Evolutionary conservation across 1,284 basidiomycete genomes (phyloP), one percentile per base, ranked within the genome.

Genomic region (Coniophora puteana): DNA sequence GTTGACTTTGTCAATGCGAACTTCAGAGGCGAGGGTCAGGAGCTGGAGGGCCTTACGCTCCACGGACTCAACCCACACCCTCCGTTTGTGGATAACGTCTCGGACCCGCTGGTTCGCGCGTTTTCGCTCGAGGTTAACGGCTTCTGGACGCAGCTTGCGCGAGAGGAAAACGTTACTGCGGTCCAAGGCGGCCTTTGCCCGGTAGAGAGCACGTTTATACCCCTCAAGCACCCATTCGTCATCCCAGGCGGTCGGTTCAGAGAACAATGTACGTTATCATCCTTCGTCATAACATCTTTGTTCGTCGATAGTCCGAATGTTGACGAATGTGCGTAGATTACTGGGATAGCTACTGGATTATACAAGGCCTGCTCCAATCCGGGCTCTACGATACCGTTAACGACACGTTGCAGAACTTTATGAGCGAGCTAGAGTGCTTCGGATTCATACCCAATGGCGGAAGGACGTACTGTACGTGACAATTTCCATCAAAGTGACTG

Each of bases 371-470:
- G 25, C 68, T 96, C 32, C 69, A 85, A 54, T 91, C 87, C 2
- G 77, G 87, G 57, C 72, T 95, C 16, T 82, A 79, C 52, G 69
- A 72, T 45, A 74, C 89, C 37, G 88, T 78, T 40, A 89, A 88
- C 51, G 80, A 71, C 11, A 86, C 91, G 0, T 67, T 94, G 22
- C 78, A 88, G 51, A 94, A 95, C 67, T 93, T 96, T 55, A 93
- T 95, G 90, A 92, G 96, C 55, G 80, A 93, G 57, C 68, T 96
- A 37, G 78, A 87, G 26, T 62, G 61, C 28, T 74, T 80, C 48
- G 93, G 93, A 0, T 97, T 95, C 66, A 83, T 97, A 49, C 93
- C 93, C 2, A 97, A 96, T 55, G 93, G 93, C 11, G 92, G 91
- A 12, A 74, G 89, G 4, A 83, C 83, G 36, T 89, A 90, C 52